Evolutionary conservation across 495 filamentous ascomycete genomes (phyloP), one percentile per base, ranked within the genome.

Genomic region (Evernia prunastri): DNA sequence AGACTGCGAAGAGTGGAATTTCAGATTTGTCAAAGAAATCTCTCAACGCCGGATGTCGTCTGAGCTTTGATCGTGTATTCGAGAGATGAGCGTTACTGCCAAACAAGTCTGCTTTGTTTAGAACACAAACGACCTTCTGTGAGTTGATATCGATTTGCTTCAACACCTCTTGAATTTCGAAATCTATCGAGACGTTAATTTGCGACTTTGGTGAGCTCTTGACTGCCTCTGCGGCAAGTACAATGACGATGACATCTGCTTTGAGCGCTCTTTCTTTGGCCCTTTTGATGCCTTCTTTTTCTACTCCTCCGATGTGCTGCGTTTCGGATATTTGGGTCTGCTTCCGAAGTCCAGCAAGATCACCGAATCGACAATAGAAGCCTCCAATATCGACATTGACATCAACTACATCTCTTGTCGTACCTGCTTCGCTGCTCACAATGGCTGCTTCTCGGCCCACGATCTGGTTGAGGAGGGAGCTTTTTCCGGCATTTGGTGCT

Each of bases 381-480:
- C 94, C 94, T 0, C 88, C 86, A 49, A 98, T 81, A 75, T 98
- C 95, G 18, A 98, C 80, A 27, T 89, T 89, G 1, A 95, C 87
- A 74, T 97, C 94, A 23, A 98, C 87, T 35, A 97, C 87, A 80
- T 97, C 95, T 43, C 94, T 78, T 1, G 94, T 98, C 0, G 94
- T 98, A 0, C 94, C 94, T 37, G 89, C 90, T 72, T 97, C 93
- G 0, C 83, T 79, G 53, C 91, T 96, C 5, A 97, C 95, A 71
- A 98, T 98, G 25, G 90, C 91, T 0, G 94, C 95, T 70, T 98
- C 92, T 58, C 92, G 79, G 4, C 92, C 92, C n/a, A 96, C 90
- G 66, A 98, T 80, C 59, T 83, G 78, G 75, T 98, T 98, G 70
- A 98, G 82, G 62, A 98, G 76, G 2, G 90, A 95, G 70, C 93